Percentiles rank a stretch among this genome's conserved stretches.
phyloP scores from a whole-genome alignment of 116 monocot genomes.

The Zostera marina region DNA sequence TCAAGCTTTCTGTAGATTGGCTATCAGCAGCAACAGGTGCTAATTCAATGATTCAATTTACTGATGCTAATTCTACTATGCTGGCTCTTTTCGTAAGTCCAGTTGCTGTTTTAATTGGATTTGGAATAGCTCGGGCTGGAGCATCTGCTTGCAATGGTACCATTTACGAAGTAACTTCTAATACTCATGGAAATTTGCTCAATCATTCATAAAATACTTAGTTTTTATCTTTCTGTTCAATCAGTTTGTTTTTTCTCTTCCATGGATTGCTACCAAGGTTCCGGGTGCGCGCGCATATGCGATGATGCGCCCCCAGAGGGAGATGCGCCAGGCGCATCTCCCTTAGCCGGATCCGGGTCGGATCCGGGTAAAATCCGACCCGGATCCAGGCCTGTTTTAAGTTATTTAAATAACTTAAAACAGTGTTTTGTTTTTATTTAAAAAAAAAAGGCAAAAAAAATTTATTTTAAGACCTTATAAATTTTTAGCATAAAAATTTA shows the following conservation, averaged over 20 bases:
- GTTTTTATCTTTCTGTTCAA: background rate
- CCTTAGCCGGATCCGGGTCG: too few relatives aligned
- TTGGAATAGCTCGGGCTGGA: slow-evolving; percentile 86
- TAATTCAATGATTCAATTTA: slow-evolving; percentile 47
- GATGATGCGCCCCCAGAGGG: too few relatives aligned
- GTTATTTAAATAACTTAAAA: too few relatives aligned
- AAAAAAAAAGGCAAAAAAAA: too few relatives aligned
- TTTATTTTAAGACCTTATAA: too few relatives aligned
- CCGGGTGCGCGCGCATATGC: too few relatives aligned
- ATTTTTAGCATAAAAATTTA: too few relatives aligned
- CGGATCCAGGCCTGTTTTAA: too few relatives aligned
- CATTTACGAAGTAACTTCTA: slow-evolving; percentile 4
- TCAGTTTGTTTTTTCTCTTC: background rate
- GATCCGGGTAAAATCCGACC: too few relatives aligned
- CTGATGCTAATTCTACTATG: slow-evolving; percentile 56
- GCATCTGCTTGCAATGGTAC: slow-evolving; percentile 92
- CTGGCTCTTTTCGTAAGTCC: slow-evolving; percentile 84
- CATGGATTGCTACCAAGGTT: background rate
- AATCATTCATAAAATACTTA: background rate
- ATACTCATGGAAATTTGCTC: background rate
- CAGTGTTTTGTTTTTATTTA: too few relatives aligned
- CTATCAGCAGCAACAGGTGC: slow-evolving; percentile 48
- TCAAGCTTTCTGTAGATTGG: slow-evolving; percentile 99
- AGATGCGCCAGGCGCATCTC: too few relatives aligned
- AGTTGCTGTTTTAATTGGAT: slow-evolving; percentile 84